phyloP scores from a whole-genome alignment of 305 asterid species.

The Fraxinus floribunda region DNA sequence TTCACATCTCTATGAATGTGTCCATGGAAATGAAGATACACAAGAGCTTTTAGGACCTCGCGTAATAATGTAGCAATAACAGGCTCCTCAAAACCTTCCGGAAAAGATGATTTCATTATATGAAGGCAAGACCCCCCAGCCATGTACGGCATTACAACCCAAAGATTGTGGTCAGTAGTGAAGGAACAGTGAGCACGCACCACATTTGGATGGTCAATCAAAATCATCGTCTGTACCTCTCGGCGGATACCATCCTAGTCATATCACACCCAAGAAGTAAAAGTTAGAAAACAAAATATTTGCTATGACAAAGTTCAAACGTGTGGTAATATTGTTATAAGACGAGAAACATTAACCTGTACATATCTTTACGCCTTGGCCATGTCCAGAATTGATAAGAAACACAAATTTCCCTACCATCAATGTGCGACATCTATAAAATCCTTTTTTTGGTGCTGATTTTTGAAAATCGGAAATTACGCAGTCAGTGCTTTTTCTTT shows the following conservation, averaged over 20 bases:
- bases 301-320: not conserved
- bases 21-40: slow-evolving; percentile 85
- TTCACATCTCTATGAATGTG: slow-evolving; percentile 97
- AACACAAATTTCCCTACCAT: slow-evolving; percentile 1
- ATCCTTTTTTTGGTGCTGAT: not conserved
- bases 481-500: not conserved
- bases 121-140: slow-evolving; percentile 97
- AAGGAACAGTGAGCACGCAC: slow-evolving; percentile 92
- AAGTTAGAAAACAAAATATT: slow-evolving; percentile 5
- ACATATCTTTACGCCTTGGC: slow-evolving; percentile 20
- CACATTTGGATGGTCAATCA: slow-evolving; percentile 91
- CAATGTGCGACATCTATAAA: not conserved
- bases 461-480: not conserved
- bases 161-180: slow-evolving; percentile 72
- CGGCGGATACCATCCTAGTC: slow-evolving; percentile 85
- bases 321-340: slow-evolving; percentile 7
- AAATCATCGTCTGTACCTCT: slow-evolving; percentile 87
- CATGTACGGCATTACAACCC: slow-evolving; percentile 98
- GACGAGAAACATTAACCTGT: slow-evolving; percentile 12
- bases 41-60: slow-evolving; percentile 94
- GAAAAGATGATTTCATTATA: slow-evolving; percentile 84
- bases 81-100: slow-evolving; percentile 97
- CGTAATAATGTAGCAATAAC: slow-evolving; percentile 83
- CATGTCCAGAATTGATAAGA: not conserved
- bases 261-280: slow-evolving; percentile 25